phyloP scores from a whole-genome alignment of 768 basidiomycete species.

The Xerocomus potaroensis region DNA sequence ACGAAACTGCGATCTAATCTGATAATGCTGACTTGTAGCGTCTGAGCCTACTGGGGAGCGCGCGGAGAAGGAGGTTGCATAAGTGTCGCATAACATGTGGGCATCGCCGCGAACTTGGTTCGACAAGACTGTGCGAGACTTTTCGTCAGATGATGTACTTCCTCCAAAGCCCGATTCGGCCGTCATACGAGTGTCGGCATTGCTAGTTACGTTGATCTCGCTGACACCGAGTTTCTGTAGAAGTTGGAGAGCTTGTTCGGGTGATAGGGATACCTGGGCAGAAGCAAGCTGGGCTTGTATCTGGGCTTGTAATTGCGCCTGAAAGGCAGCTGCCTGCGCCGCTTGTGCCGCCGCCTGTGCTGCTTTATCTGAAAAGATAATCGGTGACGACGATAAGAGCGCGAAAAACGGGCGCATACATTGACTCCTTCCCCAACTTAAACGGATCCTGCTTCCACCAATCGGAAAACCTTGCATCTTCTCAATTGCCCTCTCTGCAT shows the following conservation, averaged over 20 bases:
- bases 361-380: constrained; percentile 62
- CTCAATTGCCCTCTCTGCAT: constrained; percentile 90
- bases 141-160: constrained; percentile 22
- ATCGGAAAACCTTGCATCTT: constrained; percentile 97
- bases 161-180: constrained; percentile 13
- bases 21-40: constrained; percentile 16
- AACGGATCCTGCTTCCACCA: constrained; percentile 83
- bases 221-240: constrained; percentile 52
- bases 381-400: constrained; percentile 3
- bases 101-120: constrained; percentile 20
- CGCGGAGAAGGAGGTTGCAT: constrained; percentile 14
- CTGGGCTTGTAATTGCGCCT: constrained; percentile 40
- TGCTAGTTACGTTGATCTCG: constrained; percentile 31
- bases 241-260: constrained; percentile 61
- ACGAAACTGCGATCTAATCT: constrained; percentile 15
- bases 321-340: constrained; percentile 70
- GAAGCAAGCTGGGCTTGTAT: constrained; percentile 31
- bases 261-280: constrained; percentile 36
- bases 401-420: constrained; percentile 39
- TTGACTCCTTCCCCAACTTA: constrained; percentile 94
- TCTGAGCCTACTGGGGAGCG: constrained; percentile 14
- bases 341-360: constrained; percentile 86
- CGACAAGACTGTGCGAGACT: constrained; percentile 15
- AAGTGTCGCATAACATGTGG: constrained; percentile 21
- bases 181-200: constrained; percentile 8